Evolutionary conservation across 2,329 filamentous ascomycete species (phyloP), one percentile per base, ranked within the genome.

Genomic region (Coniochaeta hoffmannii): DNA sequence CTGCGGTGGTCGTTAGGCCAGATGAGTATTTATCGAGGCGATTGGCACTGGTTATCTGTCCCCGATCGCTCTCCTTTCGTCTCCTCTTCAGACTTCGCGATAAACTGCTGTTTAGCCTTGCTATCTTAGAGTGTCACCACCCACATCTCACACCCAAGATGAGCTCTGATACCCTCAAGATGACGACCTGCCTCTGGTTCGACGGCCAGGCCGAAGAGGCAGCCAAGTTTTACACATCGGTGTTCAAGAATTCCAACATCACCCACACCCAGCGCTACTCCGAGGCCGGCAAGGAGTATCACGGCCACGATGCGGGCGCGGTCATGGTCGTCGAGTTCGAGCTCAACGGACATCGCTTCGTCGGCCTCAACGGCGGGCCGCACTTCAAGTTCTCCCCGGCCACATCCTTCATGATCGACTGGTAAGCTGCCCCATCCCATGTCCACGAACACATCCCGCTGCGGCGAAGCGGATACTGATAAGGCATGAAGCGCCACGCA

Each of bases 291-390:
- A 52, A 67, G 22, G 65, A 69, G n/a, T 52, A 58, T 10, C 71
- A 71, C 55, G 61, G 65, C 19, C 63, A 64, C 8, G 57, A 65
- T 30, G 55, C 68, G 2, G 70, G 68, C 35, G 63, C 53, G 31
- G 65, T 71, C 30, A 64, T 74, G 62, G 59, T 67, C 1, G 68
- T 74, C 22, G 61, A 66, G 34, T 76, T 76, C 60, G 66, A 65
- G 22, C 65, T 76, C 50, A 66, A 69, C 57, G 72, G 72, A 15
- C 66, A 69, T 19, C 61, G 59, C 5, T 77, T 75, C 60, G 67
- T 72, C 22, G 70, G 65, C 2, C 66, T 77, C 35, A 77, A 78
- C 58, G 75, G 75, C 56, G 74, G 74, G 1, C 68, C 71, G 4
- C 56, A 66, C 2, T 73, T 70, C 67, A 67, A 67, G 22, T 71